Evolutionary conservation across 805 yeast species (phyloP).

Genomic region (Zygotorulaspora sp.): DNA sequence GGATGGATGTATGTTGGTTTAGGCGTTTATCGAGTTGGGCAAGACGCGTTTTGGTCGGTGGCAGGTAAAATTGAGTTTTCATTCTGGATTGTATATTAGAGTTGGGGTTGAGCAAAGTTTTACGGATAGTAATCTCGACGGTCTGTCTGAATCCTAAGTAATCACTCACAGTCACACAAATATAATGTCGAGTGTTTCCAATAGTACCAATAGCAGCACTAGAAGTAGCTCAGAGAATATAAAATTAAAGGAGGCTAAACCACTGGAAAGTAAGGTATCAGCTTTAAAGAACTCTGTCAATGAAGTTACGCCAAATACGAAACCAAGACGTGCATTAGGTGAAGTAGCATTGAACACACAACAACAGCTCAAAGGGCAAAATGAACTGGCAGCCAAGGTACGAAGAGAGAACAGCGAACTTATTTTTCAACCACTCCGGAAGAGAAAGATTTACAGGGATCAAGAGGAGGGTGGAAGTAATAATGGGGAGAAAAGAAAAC

Average conservation of each 20-base stretch:
- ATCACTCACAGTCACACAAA: not conserved
- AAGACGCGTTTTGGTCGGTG: not conserved
- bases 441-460: slow-evolving; percentile 24
- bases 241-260: slow-evolving; percentile 1
- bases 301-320: slow-evolving; percentile 10
- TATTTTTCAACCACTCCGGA: slow-evolving; percentile 14
- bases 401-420: slow-evolving; percentile 21
- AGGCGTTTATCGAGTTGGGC: not conserved
- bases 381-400: slow-evolving; percentile 13
- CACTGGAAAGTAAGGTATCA: slow-evolving; percentile 1
- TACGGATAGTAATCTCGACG: not conserved
- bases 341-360: slow-evolving; percentile 16
- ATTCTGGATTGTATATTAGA: slow-evolving; percentile 1
- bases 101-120: not conserved
- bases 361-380: slow-evolving; percentile 2
- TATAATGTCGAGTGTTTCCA: slow-evolving; percentile 7
- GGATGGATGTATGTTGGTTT: too few relatives aligned
- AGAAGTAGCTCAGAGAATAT: slow-evolving; percentile 3
- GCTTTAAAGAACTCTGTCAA: slow-evolving; percentile 4
- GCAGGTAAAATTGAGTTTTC: not conserved
- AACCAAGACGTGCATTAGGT: slow-evolving; percentile 15
- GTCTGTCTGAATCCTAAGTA: not conserved
- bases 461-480: slow-evolving; percentile 12
- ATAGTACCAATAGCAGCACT: slow-evolving; percentile 7
- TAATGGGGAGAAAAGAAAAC: slow-evolving; percentile 10